Evolutionary conservation across 306 rosid genomes (phyloP).

Genomic region (Malus orientalis): DNA sequence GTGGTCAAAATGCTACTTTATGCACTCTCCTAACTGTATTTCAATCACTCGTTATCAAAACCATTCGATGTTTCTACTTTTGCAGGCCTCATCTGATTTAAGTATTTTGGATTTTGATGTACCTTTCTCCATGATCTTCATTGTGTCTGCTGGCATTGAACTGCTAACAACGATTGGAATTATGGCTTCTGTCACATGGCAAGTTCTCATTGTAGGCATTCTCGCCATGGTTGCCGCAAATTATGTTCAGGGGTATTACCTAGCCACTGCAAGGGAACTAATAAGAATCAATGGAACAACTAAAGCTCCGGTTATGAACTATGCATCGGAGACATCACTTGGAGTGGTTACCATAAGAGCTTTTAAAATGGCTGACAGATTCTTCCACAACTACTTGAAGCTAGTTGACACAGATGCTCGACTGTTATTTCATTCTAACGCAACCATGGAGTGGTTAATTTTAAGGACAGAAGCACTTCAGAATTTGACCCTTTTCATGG

Average conservation of each 20-base stretch:
- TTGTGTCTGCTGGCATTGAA: slow-evolving; percentile 25
- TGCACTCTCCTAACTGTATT: not conserved
- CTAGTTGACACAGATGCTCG: slow-evolving; percentile 65
- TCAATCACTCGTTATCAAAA: not conserved
- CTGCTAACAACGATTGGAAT: slow-evolving; percentile 27
- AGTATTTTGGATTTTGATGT: slow-evolving; percentile 67
- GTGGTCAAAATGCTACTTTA: slow-evolving; percentile 8
- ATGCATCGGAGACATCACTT: slow-evolving; percentile 66
- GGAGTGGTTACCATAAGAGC: slow-evolving; percentile 80
- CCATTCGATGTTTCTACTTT: not conserved
- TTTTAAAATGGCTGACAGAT: slow-evolving; percentile 42
- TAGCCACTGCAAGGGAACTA: slow-evolving; percentile 64
- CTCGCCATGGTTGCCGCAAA: slow-evolving; percentile 42
- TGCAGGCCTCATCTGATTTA: slow-evolving; percentile 83
- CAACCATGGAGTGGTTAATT: slow-evolving; percentile 58
- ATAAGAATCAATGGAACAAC: slow-evolving; percentile 82
- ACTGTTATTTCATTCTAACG: slow-evolving; percentile 60
- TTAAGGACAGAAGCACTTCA: slow-evolving; percentile 66
- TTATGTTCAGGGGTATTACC: slow-evolving; percentile 65
- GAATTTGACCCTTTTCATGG: slow-evolving; percentile 54
- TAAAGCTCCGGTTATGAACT: slow-evolving; percentile 81
- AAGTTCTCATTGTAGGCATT: slow-evolving; percentile 56
- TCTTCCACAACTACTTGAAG: slow-evolving; percentile 44
- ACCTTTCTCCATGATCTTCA: slow-evolving; percentile 47
- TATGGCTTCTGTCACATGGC: slow-evolving; percentile 63